Conservation (phyloP, 768 basidiomycete species). For the Tephrocybe rancida region DNA sequence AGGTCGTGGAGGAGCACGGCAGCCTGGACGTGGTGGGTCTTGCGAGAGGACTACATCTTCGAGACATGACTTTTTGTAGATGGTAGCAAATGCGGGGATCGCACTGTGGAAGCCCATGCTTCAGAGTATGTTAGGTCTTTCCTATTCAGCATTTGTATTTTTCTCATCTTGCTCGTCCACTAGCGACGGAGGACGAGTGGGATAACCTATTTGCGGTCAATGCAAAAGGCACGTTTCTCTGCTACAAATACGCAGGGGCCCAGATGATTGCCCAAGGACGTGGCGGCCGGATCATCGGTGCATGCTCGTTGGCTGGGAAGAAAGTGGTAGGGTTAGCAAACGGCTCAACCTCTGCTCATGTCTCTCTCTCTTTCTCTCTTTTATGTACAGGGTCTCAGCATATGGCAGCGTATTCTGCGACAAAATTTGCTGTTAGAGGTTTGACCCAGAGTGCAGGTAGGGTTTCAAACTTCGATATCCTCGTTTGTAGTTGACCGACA, state of each 20-base stretch:
- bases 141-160: not conserved
- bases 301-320: slow-evolving; percentile 32
- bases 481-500: not conserved
- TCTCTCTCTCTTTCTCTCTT: too few species aligned
- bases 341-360: too few species aligned
- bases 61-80: slow-evolving; percentile 15
- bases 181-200: slow-evolving; percentile 39
- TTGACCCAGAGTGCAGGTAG: slow-evolving; percentile 41
- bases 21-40: slow-evolving; percentile 33
- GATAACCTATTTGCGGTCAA: slow-evolving; percentile 52
- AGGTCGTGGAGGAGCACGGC: slow-evolving; percentile 19
- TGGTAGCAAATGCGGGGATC: slow-evolving; percentile 36
- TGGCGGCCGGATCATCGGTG: slow-evolving; percentile 59
- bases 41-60: not conserved
- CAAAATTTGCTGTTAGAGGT: slow-evolving; percentile 43
- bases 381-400: not conserved
- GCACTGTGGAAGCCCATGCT: slow-evolving; percentile 14
- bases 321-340: slow-evolving; percentile 21
- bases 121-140: slow-evolving; percentile 13
- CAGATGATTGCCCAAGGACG: slow-evolving; percentile 59
- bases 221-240: slow-evolving; percentile 58
- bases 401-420: slow-evolving; percentile 29
- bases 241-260: slow-evolving; percentile 63
- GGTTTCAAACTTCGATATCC: not conserved
- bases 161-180: not conserved